These are phyloP conservation scores for Corylus americana DNA, from an alignment of 306 rosid species.

Conservation along the genomic window DNA sequence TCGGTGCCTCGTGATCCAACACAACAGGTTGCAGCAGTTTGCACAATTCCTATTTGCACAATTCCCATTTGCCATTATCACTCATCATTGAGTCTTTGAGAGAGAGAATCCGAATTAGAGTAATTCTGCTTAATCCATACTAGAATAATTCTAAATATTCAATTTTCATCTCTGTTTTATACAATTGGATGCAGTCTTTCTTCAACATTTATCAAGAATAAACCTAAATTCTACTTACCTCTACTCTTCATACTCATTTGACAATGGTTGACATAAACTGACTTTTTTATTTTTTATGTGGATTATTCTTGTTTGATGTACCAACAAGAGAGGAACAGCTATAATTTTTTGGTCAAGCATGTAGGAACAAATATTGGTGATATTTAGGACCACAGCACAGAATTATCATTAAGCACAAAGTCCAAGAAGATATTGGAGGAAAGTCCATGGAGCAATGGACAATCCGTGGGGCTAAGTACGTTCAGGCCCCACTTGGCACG, in stretches of 20 bases:
- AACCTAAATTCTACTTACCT: too few species aligned
- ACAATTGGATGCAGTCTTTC: background rate
- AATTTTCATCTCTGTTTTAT: too few species aligned
- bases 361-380: background rate
- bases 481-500: conserved; percentile 14
- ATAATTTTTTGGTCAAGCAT: background rate
- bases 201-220: background rate
- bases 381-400: conserved; percentile 8
- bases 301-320: too few species aligned
- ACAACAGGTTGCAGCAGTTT: conserved; percentile 1
- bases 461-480: background rate
- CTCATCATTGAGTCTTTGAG: too few species aligned
- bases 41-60: conserved; percentile 5
- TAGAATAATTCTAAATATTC: too few species aligned
- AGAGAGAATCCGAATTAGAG: too few species aligned
- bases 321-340: too few species aligned
- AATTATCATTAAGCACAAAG: background rate
- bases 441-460: background rate
- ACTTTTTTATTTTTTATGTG: too few species aligned
- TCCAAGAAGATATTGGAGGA: background rate
- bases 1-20: background rate
- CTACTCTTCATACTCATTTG: too few species aligned
- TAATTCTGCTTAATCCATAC: too few species aligned
- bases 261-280: too few species aligned
- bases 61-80: background rate